Base-by-base conservation (phyloP, 73 alveolate species). In the Halteria grandinella region DNA sequence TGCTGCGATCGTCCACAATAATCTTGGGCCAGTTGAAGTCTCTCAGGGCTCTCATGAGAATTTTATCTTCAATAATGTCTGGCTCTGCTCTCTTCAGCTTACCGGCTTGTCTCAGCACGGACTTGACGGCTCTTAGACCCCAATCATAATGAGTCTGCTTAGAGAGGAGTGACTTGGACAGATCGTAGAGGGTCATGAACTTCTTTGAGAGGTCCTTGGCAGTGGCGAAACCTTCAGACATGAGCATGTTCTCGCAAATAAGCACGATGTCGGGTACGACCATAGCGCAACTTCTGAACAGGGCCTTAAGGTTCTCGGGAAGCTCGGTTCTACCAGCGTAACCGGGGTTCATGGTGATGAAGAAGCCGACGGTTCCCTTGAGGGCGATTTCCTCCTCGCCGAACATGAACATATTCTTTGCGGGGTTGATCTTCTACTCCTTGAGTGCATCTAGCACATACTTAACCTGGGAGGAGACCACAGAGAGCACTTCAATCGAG, bases 251-350 rank as follows among this genome's bases (percentile, higher is more conserved):
- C 84, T 98, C 99, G 74, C 99, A 97, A 76, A 98, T 97, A 86
- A 96, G 95, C 64, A 88, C 93, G 27, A 97, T 85, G 83, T 98
- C 99, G 40, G 99, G 99, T 40, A 97, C 99, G 75, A 98, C 99
- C 99, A 98, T 98, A 77, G 99, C 99, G 76, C 98, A 94, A 29
- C 99, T 86, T 83, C 99, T 97, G 93, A 93, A 93, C 62, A 97
- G 88, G 49, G 99, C 99, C 83, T 98, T 98, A 78, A 97, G 73
- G 88, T 98, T 98, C 76, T 97, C 99, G 1, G 99, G 99, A 52
- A 98, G 93, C 91, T 98, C 99, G 17, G 99, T 97, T 88, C 99
- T 93, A 64, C 99, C 99, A 39, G 99, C 99, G 85, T 98, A 98
- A 48, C 99, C 99, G 25, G 99, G 99, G 80, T 97, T 97, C 99